These are phyloP conservation scores for Colletotrichum tropicale DNA, from an alignment of 2,329 filamentous ascomycete species.

Conservation along the genomic window DNA sequence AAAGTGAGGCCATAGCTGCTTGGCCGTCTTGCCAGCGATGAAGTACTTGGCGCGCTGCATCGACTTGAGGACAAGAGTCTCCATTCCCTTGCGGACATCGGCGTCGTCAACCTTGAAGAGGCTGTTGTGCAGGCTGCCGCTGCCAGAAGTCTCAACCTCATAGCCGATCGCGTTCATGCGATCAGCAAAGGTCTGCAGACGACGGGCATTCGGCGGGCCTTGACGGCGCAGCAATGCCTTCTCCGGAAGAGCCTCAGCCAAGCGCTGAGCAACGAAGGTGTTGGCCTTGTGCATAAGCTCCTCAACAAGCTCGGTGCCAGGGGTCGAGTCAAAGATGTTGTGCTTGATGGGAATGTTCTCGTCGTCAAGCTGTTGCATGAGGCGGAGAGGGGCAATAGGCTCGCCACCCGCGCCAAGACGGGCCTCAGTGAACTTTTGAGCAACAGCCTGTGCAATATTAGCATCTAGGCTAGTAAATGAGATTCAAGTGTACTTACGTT, in stretches of 20 bases:
- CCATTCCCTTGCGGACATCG: constrained; percentile 95
- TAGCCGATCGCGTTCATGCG: constrained; percentile 92
- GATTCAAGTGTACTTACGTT: constrained; percentile 55
- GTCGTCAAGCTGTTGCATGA: constrained; percentile 93
- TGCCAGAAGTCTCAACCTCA: constrained; percentile 87
- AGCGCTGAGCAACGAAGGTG: constrained; percentile 83
- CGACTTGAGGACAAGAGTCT: constrained; percentile 91
- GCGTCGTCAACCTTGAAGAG: constrained; percentile 90
- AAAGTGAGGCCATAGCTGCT: constrained; percentile 85
- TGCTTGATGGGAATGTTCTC: constrained; percentile 97
- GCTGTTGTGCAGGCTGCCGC: constrained; percentile 90
- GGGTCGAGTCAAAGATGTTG: constrained; percentile 92
- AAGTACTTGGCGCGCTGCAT: constrained; percentile 98
- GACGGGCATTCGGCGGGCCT: constrained; percentile 81
- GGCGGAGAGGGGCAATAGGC: constrained; percentile 82
- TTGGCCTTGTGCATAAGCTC: constrained; percentile 96
- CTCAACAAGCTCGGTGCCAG: constrained; percentile 91
- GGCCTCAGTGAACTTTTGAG: constrained; percentile 88
- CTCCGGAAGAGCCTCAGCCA: constrained; percentile 80
- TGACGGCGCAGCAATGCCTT: constrained; percentile 93
- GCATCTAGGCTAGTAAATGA: background rate
- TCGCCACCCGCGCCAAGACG: constrained; percentile 82
- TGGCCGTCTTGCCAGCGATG: constrained; percentile 78
- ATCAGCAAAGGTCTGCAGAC: constrained; percentile 88
- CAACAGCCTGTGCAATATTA: constrained; percentile 62